Conservation (phyloP, 331 rosid species). For the Acacia concinna region DNA sequence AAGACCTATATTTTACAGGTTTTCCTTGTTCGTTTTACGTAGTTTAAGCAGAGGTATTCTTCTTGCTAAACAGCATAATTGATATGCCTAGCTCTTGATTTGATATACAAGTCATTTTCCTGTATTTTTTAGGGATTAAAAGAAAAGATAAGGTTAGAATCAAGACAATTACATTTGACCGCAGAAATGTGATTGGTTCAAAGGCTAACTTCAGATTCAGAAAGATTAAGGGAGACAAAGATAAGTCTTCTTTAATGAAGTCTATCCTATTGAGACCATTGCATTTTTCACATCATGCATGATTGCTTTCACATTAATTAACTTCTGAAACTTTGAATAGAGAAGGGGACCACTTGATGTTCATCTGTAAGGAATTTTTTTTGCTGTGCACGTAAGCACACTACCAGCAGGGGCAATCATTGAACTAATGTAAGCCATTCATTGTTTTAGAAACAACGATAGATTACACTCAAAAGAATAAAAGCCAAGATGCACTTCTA, state of each 20-base stretch:
- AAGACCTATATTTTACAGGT: constrained; percentile 8
- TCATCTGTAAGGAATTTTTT: background rate
- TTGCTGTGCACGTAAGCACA: constrained; percentile 3
- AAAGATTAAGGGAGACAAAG: background rate
- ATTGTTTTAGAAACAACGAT: constrained; percentile 7
- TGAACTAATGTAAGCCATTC: constrained; percentile 28
- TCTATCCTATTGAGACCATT: background rate
- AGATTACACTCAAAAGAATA: constrained; percentile 4
- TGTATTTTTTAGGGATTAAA: constrained; percentile 8
- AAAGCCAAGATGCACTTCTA: constrained; percentile 1
- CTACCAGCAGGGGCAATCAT: constrained; percentile 4
- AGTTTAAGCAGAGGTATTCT: constrained; percentile 33
- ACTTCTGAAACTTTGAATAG: background rate
- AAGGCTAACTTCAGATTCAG: background rate
- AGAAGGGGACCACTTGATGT: background rate
- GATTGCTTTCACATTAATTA: background rate
- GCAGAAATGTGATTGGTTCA: constrained; percentile 1
- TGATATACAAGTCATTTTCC: background rate
- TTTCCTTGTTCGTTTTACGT: constrained; percentile 24
- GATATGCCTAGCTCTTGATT: background rate
- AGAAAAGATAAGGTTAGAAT: background rate
- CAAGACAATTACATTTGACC: background rate
- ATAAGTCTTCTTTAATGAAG: background rate
- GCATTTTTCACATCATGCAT: background rate
- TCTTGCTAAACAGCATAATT: constrained; percentile 8